Conservation (phyloP, 2,329 filamentous ascomycete genomes). For the Neurospora crassa region DNA sequence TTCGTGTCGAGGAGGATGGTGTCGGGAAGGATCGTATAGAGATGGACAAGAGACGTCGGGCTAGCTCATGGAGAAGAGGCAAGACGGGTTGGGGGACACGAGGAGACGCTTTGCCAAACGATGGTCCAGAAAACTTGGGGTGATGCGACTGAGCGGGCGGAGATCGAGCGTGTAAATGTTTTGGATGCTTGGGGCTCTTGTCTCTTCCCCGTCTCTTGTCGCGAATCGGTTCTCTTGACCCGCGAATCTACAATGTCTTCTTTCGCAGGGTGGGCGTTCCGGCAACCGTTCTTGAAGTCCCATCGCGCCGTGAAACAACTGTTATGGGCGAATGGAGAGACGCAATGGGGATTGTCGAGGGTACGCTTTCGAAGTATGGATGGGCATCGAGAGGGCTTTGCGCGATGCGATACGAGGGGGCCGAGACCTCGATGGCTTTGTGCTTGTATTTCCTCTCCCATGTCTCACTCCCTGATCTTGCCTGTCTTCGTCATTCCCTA, state of each 20-base stretch:
- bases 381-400: no score
- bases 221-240: no score
- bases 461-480: not conserved
- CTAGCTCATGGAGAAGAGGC: no score
- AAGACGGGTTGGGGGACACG: no score
- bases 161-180: not conserved
- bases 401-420: not conserved
- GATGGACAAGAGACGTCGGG: not conserved
- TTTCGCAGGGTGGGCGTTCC: no score
- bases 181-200: accelerated
- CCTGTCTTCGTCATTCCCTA: not conserved
- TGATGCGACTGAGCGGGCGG: not conserved
- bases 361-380: not conserved
- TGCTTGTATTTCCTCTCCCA: not conserved
- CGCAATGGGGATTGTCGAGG: not conserved
- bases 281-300: no score
- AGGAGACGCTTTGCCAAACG: not conserved
- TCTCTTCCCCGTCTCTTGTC: no score
- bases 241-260: no score
- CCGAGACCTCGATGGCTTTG: not conserved
- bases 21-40: not conserved
- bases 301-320: no score
- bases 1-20: not conserved
- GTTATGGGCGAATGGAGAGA: not conserved
- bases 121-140: accelerated